phyloP scores from a whole-genome alignment of 257 asterid species.

The Ajuga chamaepitys region DNA sequence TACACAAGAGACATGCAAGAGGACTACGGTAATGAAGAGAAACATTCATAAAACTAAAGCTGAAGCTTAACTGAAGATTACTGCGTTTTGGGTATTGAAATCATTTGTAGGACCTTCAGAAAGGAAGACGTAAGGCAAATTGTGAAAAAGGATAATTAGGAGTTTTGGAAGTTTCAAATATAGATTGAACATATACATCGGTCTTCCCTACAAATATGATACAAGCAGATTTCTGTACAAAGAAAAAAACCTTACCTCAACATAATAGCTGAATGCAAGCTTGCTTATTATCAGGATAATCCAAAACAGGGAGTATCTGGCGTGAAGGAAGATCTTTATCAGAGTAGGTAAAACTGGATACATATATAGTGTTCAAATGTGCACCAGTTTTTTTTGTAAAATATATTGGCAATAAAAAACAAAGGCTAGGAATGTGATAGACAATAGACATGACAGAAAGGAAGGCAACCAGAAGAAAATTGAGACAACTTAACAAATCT shows the following conservation, averaged over 20 bases:
- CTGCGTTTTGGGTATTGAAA: not conserved
- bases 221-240: not conserved
- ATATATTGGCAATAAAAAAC: slow-evolving; percentile 4
- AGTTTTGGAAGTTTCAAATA: slow-evolving; percentile 4
- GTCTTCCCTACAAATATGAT: not conserved
- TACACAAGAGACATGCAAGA: not conserved
- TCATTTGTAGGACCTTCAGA: not conserved
- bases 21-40: not conserved
- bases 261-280: slow-evolving; percentile 96
- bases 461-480: not conserved
- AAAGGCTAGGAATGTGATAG: not conserved
- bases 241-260: slow-evolving; percentile 58
- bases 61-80: not conserved
- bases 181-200: not conserved
- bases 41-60: not conserved
- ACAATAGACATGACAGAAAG: not conserved
- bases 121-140: not conserved
- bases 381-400: not conserved
- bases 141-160: not conserved
- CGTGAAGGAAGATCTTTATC: slow-evolving; percentile 11
- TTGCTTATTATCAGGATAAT: slow-evolving; percentile 81
- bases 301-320: slow-evolving; percentile 95
- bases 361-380: not conserved
- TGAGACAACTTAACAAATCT: not conserved
- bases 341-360: not conserved